Base-by-base conservation (phyloP, 345 rosid species). In the Dimocarpus longan region DNA sequence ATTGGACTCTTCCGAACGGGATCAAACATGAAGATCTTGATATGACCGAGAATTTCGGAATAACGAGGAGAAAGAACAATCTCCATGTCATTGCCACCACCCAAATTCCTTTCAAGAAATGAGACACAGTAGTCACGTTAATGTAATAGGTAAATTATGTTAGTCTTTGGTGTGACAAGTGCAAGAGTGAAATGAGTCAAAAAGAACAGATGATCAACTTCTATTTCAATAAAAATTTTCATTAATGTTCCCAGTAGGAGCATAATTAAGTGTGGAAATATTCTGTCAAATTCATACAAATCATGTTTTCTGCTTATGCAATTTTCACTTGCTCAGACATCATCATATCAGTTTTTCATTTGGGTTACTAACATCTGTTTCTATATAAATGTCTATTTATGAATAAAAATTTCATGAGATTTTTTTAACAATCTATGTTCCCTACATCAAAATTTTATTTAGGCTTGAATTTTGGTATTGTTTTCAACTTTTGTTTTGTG, bases 1-100 rank as follows among this genome's bases (percentile, higher is more conserved):
- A 81, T 11, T 81, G 80, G 77, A 71, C 26, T 22, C 80, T 76
- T 39, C 56, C 70, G 1, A 56, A 57, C 46, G 80, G 83, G 18
- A 22, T 65, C 11, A 71, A 60, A 71, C 57, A 39, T 10, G 77
- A 71, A 76, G 68, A 65, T 5, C 73, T 81, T 18, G 69, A 81
- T 28, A 76, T 76, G 77, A 37, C 21, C 1, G 74, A 81, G 80
- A 24, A 39, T 2, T 71, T 76, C 18, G 68, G 69, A 32, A 39
- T 46, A 4, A 71, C 54, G 4, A 81, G 73, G 13, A 76, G 43
- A 16, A 81, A 66, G 39, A 16, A 65, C 4, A 18, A 66, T n/a
- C 68, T 80, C 16, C 48, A n/a, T 10, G 52, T 64, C 10, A 64
- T 76, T 4, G 67, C 80, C 22, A 26, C 44, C 62, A 64, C 62